phyloP scores from a whole-genome alignment of 805 yeast species.

The Isabelozyma rhagii region DNA sequence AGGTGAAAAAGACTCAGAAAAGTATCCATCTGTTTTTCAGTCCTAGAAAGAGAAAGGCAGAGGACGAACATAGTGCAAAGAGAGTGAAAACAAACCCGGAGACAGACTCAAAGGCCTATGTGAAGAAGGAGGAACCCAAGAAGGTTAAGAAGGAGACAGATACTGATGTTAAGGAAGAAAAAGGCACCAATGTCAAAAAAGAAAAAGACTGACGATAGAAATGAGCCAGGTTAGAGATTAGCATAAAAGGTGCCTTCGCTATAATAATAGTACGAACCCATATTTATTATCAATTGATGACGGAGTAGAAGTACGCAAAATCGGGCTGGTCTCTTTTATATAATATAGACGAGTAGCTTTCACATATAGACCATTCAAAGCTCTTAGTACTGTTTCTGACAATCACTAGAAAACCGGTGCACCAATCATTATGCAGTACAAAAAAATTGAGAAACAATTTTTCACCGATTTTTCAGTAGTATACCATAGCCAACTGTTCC shows the following conservation, averaged over 20 bases:
- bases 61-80: slow-evolving; percentile 2
- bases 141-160: neutral
- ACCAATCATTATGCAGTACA: neutral
- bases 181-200: too few relatives aligned
- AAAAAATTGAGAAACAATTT: too few relatives aligned
- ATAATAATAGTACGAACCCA: too few relatives aligned
- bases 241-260: too few relatives aligned
- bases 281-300: too few relatives aligned
- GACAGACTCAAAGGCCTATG: neutral
- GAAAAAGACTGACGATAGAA: neutral
- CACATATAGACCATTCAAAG: too few relatives aligned
- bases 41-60: slow-evolving; percentile 1
- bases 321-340: too few relatives aligned
- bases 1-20: slow-evolving; percentile 13
- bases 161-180: neutral
- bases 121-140: too few relatives aligned
- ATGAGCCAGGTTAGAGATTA: too few relatives aligned
- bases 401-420: neutral
- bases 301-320: too few relatives aligned
- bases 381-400: neutral
- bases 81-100: neutral
- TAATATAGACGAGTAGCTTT: too few relatives aligned
- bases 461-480: neutral
- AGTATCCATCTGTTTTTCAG: slow-evolving; percentile 25
- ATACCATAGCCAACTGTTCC: neutral